Evolutionary conservation across 768 basidiomycete genomes (phyloP), one percentile per base, ranked within the genome.

Genomic region (Boletellus ananas): DNA sequence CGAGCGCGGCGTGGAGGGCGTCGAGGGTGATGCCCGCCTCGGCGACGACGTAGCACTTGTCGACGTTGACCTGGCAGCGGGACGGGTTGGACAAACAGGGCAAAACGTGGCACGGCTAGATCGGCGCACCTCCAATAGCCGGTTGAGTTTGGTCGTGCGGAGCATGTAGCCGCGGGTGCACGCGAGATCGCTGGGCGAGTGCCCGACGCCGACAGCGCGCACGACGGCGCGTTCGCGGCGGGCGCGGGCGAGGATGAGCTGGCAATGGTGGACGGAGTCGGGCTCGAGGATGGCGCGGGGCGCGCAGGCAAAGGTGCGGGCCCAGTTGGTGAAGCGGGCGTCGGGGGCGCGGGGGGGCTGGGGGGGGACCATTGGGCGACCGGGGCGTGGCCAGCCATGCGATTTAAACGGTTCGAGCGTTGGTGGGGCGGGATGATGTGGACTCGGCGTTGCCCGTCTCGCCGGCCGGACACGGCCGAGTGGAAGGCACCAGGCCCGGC

Each of bases 161-260:
- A 98, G 70, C 83, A 97, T 87, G 71, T 81, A 94, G 11, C 84
- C 90, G 45, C 73, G 78, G 0, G 94, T 96, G 70, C 93, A 97
- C 0, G 91, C 89, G 43, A 98, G 76, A 71, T 99, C 95, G 62
- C 85, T 89, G 20, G 95, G 95, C 50, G 87, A 90, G 71, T 97
- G 94, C 2, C 94, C 95, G 14, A 91, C 83, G 12, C 93, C 96
- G 12, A 84, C 87, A 1, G 90, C 87, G 48, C 93, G 82, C 31
- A 98, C 75, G 18, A 78, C 74, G 62, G 79, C 82, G 14, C 78
- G 72, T 63, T 93, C 82, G 37, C 87, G 74, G 16, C 84, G 74
- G 0, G 94, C 93, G 21, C 93, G 81, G 61, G 90, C 89, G 23
- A 98, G 74, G 40, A 94, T 75, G 57, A 82, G 77, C 39, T 77